A percentile compares a stretch with the other conserved stretches of the same genome.
phyloP scores from a whole-genome alignment of 257 asterid genomes.

The Ehretia macrophylla region DNA sequence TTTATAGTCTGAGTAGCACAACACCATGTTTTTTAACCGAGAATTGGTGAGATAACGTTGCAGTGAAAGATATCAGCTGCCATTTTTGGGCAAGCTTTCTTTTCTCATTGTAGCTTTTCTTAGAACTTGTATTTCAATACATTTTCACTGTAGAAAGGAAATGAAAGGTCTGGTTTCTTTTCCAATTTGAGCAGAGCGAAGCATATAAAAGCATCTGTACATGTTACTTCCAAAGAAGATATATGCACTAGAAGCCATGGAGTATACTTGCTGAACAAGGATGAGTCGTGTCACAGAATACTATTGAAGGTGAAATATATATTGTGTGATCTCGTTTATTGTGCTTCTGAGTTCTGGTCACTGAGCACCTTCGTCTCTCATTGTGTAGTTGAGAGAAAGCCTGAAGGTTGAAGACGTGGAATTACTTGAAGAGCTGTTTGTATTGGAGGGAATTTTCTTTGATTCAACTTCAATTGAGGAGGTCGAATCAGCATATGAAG shows the following conservation, averaged over 20 bases:
- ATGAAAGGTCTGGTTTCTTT: slow-evolving; percentile 17
- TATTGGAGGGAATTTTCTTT: slow-evolving; percentile 63
- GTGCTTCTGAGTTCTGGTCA: slow-evolving; percentile 4
- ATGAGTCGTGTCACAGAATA: slow-evolving; percentile 57
- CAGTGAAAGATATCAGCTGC: not conserved
- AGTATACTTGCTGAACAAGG: slow-evolving; percentile 20
- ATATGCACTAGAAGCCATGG: slow-evolving; percentile 26
- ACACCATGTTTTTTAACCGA: not conserved
- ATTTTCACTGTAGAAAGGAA: slow-evolving; percentile 1
- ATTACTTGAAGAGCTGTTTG: slow-evolving; percentile 65
- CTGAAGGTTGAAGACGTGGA: slow-evolving; percentile 52
- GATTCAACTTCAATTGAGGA: slow-evolving; percentile 55
- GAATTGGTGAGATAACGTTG: not conserved
- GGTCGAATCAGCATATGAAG: slow-evolving; percentile 53
- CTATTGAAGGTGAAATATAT: slow-evolving; percentile 44
- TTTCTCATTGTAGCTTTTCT: not conserved
- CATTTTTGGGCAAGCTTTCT: not conserved
- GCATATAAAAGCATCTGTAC: slow-evolving; percentile 63
- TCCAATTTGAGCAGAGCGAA: slow-evolving; percentile 54
- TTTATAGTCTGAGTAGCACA: not conserved
- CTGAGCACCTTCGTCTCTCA: slow-evolving; percentile 22
- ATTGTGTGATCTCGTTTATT: slow-evolving; percentile 8
- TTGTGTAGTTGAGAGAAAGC: slow-evolving; percentile 48
- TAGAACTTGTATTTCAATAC: not conserved
- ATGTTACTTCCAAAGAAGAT: slow-evolving; percentile 34